A percentile compares a stretch with the other conserved stretches of the same genome.
Conservation (phyloP, 164 flowering plant genomes). For the Echeveria elegans region DNA sequence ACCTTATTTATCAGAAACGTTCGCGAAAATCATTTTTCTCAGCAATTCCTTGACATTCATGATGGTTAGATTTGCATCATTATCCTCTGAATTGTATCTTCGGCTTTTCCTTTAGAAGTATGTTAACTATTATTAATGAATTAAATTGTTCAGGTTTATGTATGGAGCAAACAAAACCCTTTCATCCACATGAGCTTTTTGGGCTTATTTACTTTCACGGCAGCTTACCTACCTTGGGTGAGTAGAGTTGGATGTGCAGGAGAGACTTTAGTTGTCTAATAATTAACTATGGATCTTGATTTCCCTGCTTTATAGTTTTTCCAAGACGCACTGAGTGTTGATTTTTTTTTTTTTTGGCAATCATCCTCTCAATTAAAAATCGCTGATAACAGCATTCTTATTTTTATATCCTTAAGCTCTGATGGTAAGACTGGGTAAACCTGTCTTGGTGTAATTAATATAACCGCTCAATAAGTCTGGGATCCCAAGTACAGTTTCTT, state of each 20-base stretch:
- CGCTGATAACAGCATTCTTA: neutral
- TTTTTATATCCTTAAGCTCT: neutral
- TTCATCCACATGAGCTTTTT: constrained; percentile 96
- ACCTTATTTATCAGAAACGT: constrained; percentile 80
- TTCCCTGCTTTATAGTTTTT: too few species aligned
- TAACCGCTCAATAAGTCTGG: neutral
- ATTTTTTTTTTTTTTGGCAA: too few species aligned
- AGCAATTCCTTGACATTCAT: constrained; percentile 97
- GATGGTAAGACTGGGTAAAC: neutral
- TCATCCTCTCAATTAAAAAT: too few species aligned
- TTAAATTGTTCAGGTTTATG: constrained; percentile 62
- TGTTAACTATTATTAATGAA: neutral
- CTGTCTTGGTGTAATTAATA: neutral
- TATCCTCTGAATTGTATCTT: too few species aligned
- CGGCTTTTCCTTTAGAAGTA: too few species aligned
- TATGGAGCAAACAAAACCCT: constrained; percentile 99
- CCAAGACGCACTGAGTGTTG: too few species aligned
- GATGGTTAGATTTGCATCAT: too few species aligned
- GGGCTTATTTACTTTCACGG: constrained; percentile 96
- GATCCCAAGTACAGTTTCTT: neutral
- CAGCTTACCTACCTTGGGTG: constrained; percentile 98
- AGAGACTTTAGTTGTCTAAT: too few species aligned
- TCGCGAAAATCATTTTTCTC: constrained; percentile 84
- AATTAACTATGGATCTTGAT: too few species aligned
- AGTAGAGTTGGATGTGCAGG: constrained; percentile 17